phyloP scores from a whole-genome alignment of 805 yeast genomes.

The Lachancea sp. region DNA sequence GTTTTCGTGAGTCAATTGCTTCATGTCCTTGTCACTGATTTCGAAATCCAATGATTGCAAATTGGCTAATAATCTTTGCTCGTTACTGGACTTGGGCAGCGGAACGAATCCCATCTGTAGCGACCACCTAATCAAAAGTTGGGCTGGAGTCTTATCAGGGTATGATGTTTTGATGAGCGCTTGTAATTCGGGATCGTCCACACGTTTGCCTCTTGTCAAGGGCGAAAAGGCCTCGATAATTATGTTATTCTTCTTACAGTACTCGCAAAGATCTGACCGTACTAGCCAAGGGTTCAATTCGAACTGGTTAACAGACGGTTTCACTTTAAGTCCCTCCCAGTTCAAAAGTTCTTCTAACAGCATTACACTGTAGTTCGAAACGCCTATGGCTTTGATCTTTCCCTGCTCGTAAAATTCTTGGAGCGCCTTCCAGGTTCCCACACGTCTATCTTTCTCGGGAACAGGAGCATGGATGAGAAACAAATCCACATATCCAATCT shows the following conservation, averaged over 20 bases:
- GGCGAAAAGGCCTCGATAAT: constrained; percentile 68
- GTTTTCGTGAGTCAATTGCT: constrained; percentile 4
- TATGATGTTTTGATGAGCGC: constrained; percentile 47
- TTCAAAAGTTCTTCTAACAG: constrained; percentile 47
- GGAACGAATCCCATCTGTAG: constrained; percentile 64
- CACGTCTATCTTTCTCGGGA: constrained; percentile 46
- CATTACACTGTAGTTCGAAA: constrained; percentile 63
- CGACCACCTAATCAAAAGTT: constrained; percentile 68
- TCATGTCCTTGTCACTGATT: constrained; percentile 7
- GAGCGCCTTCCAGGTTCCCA: constrained; percentile 67
- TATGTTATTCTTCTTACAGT: constrained; percentile 46
- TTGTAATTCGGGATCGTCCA: constrained; percentile 44
- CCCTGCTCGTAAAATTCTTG: constrained; percentile 56
- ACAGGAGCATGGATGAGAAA: constrained; percentile 18
- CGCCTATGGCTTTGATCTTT: constrained; percentile 63
- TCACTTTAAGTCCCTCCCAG: constrained; percentile 45
- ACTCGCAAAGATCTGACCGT: constrained; percentile 53
- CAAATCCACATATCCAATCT: constrained; percentile 17
- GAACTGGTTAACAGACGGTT: constrained; percentile 69
- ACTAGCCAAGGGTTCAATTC: constrained; percentile 83
- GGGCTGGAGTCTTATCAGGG: constrained; percentile 50
- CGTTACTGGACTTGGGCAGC: constrained; percentile 65
- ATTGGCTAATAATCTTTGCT: constrained; percentile 52
- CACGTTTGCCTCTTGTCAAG: constrained; percentile 40
- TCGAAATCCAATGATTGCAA: constrained; percentile 35